Base-by-base conservation (phyloP, 192 early-diverging fungal genomes). In the Gorgonomyces haynaldii region DNA sequence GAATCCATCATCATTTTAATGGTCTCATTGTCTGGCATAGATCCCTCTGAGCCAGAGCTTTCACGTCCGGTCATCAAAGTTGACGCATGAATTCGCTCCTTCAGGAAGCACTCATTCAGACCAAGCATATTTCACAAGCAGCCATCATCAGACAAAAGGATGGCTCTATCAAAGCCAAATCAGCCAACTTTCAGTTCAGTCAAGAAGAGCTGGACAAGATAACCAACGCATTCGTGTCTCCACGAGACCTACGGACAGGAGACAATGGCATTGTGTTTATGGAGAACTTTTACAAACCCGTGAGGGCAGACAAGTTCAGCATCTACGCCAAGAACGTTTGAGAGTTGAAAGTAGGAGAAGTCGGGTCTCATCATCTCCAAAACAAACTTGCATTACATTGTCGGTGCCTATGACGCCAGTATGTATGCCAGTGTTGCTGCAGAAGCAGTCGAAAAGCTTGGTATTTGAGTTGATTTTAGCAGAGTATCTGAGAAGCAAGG, bases 391-490 rank as follows among this genome's bases (percentile, higher is more conserved):
- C 66, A 72, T 35, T 72, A 65, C 40, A 76, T 76, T 30, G 22
- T 76, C 1, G 61, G 61, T 17, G 58, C 60, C 0, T 76, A 76
- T 43, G 67, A 67, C 50, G 39, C 40, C 1, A 50, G 42, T 12
- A 76, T 76, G 74, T 65, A 61, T 64, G 73, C 68, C 1, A 61
- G 60, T 37, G 64, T 76, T 15, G 64, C 65, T 27, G 73, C 56
- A 2, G 73, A 76, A 40, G 65, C 73, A 2, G 66, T 76, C 0
- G 73, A 76, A 42, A 76, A 76, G 37, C 42, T 76, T 1, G 70
- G 65, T 69, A 53, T 4, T 54, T 17, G 3, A 31, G n/a, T 27
- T 34, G 15, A 53, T 2, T 2, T 21, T 24, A 64, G 65, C 69
- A 3, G 68, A 71, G 13, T 71, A 72, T 54, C 57, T 72, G 15